A percentile compares a stretch with the other conserved stretches of the same genome.
Conservation (phyloP, 2,329 filamentous ascomycete genomes). For the Hypoxylon sp. region DNA sequence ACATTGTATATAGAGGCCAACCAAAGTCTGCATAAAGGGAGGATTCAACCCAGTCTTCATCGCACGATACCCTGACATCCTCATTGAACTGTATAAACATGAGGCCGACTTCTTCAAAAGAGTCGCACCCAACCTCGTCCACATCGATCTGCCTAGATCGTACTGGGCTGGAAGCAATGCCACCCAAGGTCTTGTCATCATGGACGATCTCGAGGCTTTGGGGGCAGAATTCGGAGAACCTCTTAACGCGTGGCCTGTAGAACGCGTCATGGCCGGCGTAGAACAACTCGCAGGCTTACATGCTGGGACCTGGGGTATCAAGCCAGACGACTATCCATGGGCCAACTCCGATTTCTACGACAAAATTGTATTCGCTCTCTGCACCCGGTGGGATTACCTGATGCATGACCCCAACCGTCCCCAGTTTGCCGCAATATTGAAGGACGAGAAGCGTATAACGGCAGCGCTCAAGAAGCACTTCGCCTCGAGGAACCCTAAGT, state of each 20-base stretch:
- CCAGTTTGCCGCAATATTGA: conserved; percentile 45
- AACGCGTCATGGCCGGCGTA: conserved; percentile 41
- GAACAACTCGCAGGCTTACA: conserved; percentile 53
- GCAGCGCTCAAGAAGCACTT: conserved; percentile 49
- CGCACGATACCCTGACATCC: conserved; percentile 21
- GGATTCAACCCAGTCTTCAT: conserved; percentile 37
- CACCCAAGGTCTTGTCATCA: conserved; percentile 35
- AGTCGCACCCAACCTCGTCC: conserved; percentile 18
- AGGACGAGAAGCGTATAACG: conserved; percentile 46
- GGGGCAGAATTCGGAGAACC: conserved; percentile 37
- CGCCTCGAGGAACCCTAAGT: conserved; percentile 46
- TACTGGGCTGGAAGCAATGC: conserved; percentile 19
- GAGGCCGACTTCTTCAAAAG: conserved; percentile 37
- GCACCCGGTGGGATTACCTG: conserved; percentile 40
- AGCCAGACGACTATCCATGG: conserved; percentile 45
- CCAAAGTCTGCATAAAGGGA: conserved; percentile 39
- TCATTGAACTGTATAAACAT: conserved; percentile 24
- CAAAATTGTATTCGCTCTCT: conserved; percentile 38
- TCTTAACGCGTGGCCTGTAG: conserved; percentile 30
- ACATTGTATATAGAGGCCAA: conserved; percentile 14
- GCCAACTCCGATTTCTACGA: conserved; percentile 42
- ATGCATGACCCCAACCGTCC: conserved; percentile 39
- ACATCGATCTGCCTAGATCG: conserved; percentile 19
- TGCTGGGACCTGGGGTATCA: conserved; percentile 39
- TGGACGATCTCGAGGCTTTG: conserved; percentile 28